Evolutionary conservation across 2,329 filamentous ascomycete genomes (phyloP), one percentile per base, ranked within the genome.

Genomic region (Fusarium agapanthi): DNA sequence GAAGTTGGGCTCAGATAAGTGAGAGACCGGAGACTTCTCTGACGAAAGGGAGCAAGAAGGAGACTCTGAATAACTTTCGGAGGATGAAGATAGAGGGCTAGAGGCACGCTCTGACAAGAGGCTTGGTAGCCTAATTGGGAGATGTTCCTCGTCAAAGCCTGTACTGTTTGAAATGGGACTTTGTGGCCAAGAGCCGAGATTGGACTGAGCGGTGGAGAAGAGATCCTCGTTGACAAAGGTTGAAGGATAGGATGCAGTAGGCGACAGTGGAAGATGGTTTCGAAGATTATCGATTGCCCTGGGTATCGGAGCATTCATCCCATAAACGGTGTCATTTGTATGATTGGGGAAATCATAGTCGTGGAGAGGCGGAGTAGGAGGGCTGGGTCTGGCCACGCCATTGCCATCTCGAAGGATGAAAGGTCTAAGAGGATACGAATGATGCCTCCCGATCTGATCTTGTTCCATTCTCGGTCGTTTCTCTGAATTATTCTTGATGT

Each of bases 71-170:
- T 3, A 14, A 3, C 7, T 24, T 10, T 32, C 5, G 9, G 8
- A 4, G 11, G 15, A 9, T 5, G 2, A 1, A 0, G 28, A 12
- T 7, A 16, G 28, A 30, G 26, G 26, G 26, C 26, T 30, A 22
- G 1, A 3, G 3, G 20, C 4, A 10, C 6, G 10, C 20, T 22
- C 4, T 11, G 26, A 13, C 11, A 3, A 5, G 9, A 0, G 6
- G 6, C 13, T 15, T 24, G n/a, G 41, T 7, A 3, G 10, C 11
- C 3, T 13, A 24, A 5, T 22, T 28, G 18, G 9, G 26, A 3
- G 43, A 22, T 4, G 3, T 15, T 22, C 43, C 18, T 45, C 18
- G 1, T 28, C 26, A 3, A 6, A 22, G 2, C 10, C 9, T 30
- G 20, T 16, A 16, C 3, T 11, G 9, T 10, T 22, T 22, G 44